Base-by-base conservation (phyloP, 2,329 filamentous ascomycete genomes). In the Exophiala alcalophila region DNA sequence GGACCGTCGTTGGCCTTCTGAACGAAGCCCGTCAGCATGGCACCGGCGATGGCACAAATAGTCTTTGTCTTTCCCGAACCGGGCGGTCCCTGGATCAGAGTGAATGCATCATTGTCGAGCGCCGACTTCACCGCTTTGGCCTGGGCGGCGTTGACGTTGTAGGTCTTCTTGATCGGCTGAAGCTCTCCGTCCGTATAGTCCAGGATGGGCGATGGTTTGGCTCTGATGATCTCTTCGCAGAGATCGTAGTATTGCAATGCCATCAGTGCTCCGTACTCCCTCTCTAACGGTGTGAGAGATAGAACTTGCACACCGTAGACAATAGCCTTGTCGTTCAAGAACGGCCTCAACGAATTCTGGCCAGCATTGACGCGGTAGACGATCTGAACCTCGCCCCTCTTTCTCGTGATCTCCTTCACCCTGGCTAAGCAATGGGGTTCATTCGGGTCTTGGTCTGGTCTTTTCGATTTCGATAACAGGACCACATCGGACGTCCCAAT, bases 41-140 rank as follows among this genome's bases (percentile, higher is more conserved):
- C 86, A 24, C 92, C 92, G 16, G 97, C 90, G 73, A 98, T 94
- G 21, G 91, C 92, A 42, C 94, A 80, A 48, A 98, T 98, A 0
- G 92, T 98, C 64, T 98, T 98, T 0, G 92, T 98, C 69, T 98
- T 98, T 60, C 91, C 92, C 3, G 92, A 96, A 64, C 92, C 92
- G 1, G 92, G 92, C 36, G 92, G 92, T 41, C 87, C 92, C 68
- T 98, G 92, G 56, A 98, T 89, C 48, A 98, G 72, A 3, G 92
- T 97, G 60, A 98, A 98, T 0, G 88, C 94, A 65, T 97, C 92
- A 56, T 98, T 98, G 58, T 94, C 90, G 44, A 90, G 78, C 9
- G 90, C 91, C 39, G 91, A 94, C 52, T 92, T 79, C 49, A 98
- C 87, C 5, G 92, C 92, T 63, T 86, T 86, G 3, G 91, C 88